These are phyloP conservation scores for Pneumocystis murina DNA, from an alignment of 1,139 yeast species.

Conservation along the genomic window DNA sequence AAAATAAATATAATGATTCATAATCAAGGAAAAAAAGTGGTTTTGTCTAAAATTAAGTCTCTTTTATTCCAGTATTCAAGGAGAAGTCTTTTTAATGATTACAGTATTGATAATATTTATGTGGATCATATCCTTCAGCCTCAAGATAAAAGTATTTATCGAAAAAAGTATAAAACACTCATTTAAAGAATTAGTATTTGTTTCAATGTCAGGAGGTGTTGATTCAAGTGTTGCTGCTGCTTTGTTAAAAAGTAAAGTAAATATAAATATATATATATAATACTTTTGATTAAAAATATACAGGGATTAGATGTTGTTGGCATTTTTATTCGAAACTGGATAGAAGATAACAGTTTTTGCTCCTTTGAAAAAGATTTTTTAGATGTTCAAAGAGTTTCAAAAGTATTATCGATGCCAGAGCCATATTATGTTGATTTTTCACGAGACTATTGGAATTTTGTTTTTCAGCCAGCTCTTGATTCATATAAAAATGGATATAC, in stretches of 20 bases:
- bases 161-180: neutral
- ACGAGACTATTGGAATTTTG: slow-evolving; percentile 80
- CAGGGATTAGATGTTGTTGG: slow-evolving; percentile 12
- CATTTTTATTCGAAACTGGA: slow-evolving; percentile 13
- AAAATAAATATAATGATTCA: neutral
- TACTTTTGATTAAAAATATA: neutral
- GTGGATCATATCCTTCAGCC: neutral
- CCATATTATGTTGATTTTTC: slow-evolving; percentile 67
- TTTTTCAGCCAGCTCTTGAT: slow-evolving; percentile 79
- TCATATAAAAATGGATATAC: slow-evolving; percentile 59
- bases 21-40: neutral
- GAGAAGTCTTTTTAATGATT: neutral
- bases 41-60: neutral
- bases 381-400: slow-evolving; percentile 44
- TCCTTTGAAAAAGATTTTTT: slow-evolving; percentile 11
- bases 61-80: neutral
- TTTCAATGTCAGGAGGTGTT: slow-evolving; percentile 96
- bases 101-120: neutral
- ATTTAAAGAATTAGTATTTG: slow-evolving; percentile 28
- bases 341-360: slow-evolving; percentile 5
- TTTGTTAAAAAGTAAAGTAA: slow-evolving; percentile 31
- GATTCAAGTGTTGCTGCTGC: slow-evolving; percentile 88
- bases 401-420: slow-evolving; percentile 35
- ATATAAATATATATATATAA: slow-evolving; percentile 25
- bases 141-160: neutral